Evolutionary conservation across 148 eudicot genomes (phyloP).

Genomic region (Camellia lanceoleosa): DNA sequence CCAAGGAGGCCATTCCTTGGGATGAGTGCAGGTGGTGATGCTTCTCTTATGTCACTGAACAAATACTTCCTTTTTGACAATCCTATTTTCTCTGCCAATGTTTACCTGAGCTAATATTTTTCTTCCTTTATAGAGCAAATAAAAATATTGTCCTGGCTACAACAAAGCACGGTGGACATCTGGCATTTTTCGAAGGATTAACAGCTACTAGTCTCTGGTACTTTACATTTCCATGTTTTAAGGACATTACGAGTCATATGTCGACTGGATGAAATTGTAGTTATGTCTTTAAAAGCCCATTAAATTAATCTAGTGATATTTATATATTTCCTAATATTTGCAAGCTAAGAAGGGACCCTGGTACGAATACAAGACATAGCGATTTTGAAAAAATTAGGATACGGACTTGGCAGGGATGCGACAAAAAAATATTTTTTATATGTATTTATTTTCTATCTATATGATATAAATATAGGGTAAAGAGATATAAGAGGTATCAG

Average conservation of each 20-base stretch:
- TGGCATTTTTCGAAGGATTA: slow-evolving; percentile 86
- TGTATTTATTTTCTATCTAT: too few relatives aligned
- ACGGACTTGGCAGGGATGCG: too few relatives aligned
- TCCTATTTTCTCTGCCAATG: background rate
- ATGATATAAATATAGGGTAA: too few relatives aligned
- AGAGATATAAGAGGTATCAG: too few relatives aligned
- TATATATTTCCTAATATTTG: background rate
- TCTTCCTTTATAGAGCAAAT: slow-evolving; percentile 52
- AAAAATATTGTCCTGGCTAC: slow-evolving; percentile 79
- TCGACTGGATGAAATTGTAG: background rate
- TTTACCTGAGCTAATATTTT: slow-evolving; percentile 13
- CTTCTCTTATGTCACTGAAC: slow-evolving; percentile 9
- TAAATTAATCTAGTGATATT: background rate
- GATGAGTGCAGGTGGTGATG: slow-evolving; percentile 85
- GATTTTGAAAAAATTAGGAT: too few relatives aligned
- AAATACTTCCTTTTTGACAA: background rate
- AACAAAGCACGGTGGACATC: slow-evolving; percentile 87
- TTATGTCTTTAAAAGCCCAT: background rate
- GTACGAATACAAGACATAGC: background rate
- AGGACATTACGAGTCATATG: background rate
- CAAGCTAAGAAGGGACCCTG: background rate
- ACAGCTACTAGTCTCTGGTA: slow-evolving; percentile 85
- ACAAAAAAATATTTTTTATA: too few relatives aligned
- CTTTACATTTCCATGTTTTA: background rate
- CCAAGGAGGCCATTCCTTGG: slow-evolving; percentile 93